Conservation (phyloP, 768 basidiomycete species). For the Mycena leptocephala region DNA sequence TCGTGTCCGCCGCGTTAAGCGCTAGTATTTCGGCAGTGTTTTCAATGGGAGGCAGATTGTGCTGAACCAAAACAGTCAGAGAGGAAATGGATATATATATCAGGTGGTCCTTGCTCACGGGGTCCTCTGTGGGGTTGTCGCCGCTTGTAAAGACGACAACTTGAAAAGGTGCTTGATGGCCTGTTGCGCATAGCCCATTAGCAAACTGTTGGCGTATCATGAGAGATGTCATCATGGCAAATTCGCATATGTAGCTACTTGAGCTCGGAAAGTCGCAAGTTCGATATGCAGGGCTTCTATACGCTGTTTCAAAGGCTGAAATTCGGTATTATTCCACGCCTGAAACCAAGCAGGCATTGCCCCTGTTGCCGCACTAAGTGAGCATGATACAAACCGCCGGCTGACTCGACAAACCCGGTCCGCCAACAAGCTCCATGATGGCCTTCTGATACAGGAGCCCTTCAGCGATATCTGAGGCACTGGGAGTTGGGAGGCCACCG, state of each 20-base stretch:
- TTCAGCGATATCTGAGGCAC: background rate
- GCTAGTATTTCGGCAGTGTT: background rate
- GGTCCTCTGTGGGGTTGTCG: background rate
- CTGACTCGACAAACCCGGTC: background rate
- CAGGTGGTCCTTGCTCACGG: background rate
- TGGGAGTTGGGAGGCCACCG: background rate
- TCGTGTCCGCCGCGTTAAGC: background rate
- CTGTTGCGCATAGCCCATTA: conserved; percentile 15
- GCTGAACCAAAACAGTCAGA: background rate
- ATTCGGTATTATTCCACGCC: background rate
- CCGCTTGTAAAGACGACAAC: conserved; percentile 6
- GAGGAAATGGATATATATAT: background rate
- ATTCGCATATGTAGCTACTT: background rate
- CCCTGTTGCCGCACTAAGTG: background rate
- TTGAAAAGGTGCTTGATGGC: conserved; percentile 6
- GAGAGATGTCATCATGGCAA: background rate
- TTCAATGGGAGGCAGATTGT: conserved; percentile 19
- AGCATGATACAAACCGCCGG: background rate
- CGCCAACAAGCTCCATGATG: background rate
- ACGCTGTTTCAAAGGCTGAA: background rate
- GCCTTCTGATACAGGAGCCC: background rate
- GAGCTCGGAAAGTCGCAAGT: conserved; percentile 1
- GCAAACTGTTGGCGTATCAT: conserved; percentile 9
- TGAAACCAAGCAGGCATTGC: conserved; percentile 20
- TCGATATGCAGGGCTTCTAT: background rate